Percentiles rank a stretch among this genome's conserved stretches.
Conservation (phyloP, 1,139 yeast genomes). For the Groenewaldozyma auringiensis region DNA sequence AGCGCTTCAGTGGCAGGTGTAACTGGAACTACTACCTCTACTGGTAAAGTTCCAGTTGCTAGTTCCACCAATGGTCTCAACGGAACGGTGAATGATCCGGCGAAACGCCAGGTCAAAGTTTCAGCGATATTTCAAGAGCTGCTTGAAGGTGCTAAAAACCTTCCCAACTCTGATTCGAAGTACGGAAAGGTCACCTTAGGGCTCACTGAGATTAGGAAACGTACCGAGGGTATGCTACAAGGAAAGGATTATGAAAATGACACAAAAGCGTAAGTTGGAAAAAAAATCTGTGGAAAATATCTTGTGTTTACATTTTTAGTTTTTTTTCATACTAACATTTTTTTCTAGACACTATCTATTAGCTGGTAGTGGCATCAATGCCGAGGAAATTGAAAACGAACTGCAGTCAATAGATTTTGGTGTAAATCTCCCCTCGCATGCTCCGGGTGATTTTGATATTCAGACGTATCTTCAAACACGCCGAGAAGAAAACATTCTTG, state of each 20-base stretch:
- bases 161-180: slow-evolving; percentile 58
- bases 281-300: too few relatives aligned
- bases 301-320: not conserved
- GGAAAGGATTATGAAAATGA: slow-evolving; percentile 39
- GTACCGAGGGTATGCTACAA: slow-evolving; percentile 55
- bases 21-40: not conserved
- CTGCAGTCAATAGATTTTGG: slow-evolving; percentile 28
- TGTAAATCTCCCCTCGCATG: slow-evolving; percentile 22
- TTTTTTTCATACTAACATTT: not conserved
- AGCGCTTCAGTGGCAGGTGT: not conserved
- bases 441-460: slow-evolving; percentile 23
- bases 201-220: slow-evolving; percentile 65
- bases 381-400: slow-evolving; percentile 77
- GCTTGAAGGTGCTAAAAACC: slow-evolving; percentile 59
- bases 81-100: too few relatives aligned
- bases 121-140: slow-evolving; percentile 44
- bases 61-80: too few relatives aligned
- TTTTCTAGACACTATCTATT: slow-evolving; percentile 54
- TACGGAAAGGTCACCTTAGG: slow-evolving; percentile 70
- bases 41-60: too few relatives aligned
- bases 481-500: slow-evolving; percentile 74
- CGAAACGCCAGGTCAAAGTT: too few relatives aligned
- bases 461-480: slow-evolving; percentile 45
- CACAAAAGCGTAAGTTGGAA: slow-evolving; percentile 59
- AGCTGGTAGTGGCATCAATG: slow-evolving; percentile 84